Base-by-base conservation (phyloP, 1,139 yeast species). In the Blastobotrys illinoisensis region DNA sequence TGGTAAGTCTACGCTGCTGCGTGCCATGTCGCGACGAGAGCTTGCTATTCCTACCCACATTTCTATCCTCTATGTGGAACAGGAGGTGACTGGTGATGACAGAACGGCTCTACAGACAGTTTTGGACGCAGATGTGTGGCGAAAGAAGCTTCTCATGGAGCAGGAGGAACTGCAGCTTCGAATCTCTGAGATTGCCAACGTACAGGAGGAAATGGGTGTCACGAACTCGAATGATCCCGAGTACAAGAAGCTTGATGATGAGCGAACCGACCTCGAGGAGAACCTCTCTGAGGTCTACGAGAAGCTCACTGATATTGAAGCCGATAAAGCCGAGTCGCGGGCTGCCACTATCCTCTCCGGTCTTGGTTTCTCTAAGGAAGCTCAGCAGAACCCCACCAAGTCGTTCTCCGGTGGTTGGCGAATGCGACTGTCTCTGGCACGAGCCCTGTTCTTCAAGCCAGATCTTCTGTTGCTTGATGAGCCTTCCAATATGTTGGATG, bases 401-500 rank as follows among this genome's bases (percentile, higher is more conserved):
- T 81, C 93, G 36, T 93, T 93, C 71, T 90, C 97, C 54, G 99
- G 99, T 81, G 99, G 99, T 83, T 93, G 99, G 99, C 86, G 99
- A 81, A 93, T 93, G 99, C 86, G 99, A 77, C 80, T 93, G 62
- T 88, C 98, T n/a, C 79, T 93, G 60, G 99, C 99, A 2, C 83
- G 99, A 74, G 99, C 99, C 0, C 80, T 93, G 70, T 93, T 93
- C 79, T 93, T 97, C 79, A 87, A 88, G 70, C 99, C 99, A 0
- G 99, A 95, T 71, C 78, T 93, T 62, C 78, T 93, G 63, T 76
- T 93, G 67, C 79, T 93, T 62, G 99, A 93, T 81, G 99, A 93
- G 80, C 99, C 99, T 66, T 91, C 99, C 62, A 93, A 93, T 85
- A 93, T 91, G 97, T 87, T 93, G 96, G 99, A 93, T 81, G 97